Evolutionary conservation across 1,139 yeast genomes (phyloP), one percentile per base, ranked within the genome.

Genomic region (Taphrina wiesneri): DNA sequence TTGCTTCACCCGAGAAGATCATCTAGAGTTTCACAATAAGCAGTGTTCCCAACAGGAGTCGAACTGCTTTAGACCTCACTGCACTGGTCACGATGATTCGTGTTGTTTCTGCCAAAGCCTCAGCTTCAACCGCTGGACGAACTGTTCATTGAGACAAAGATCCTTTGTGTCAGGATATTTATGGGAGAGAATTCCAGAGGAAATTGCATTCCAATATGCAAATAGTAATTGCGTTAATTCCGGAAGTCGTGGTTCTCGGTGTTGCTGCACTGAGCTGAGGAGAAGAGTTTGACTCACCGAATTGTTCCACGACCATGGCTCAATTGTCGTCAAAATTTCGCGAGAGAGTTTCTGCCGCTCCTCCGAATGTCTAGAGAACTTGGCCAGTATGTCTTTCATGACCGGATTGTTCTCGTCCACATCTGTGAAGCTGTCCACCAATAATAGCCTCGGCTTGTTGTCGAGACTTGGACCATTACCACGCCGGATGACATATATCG

Each of bases 41-140:
- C n/a, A n/a, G n/a, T n/a, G n/a, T n/a, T n/a, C n/a, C n/a, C n/a
- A n/a, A n/a, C n/a, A n/a, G n/a, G n/a, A n/a, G n/a, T n/a, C n/a
- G n/a, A n/a, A n/a, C n/a, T n/a, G n/a, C n/a, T n/a, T n/a, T 30
- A 30, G 11, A 30, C 43, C 17, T 39, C 43, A 39, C 17, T 6
- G 3, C 6, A n/a, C n/a, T n/a, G n/a, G n/a, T n/a, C n/a, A n/a
- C n/a, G 17, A 4, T 2, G 43, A 39, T n/a, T 39, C 43, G 43
- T 39, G 15, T 39, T 39, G 43, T n/a, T 39, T 39, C 17, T 32
- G 56, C 64, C 64, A 60, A 11, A 60, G 51, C 21, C 39, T 51
- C 17, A 51, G 41, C 6, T 26, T 23, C 7, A 60, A 28, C 15
- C 15, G 23, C 26, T 43, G 49, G 2, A 39, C 17, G 11, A 39